Evolutionary conservation across 768 basidiomycete genomes (phyloP).

Genomic region (Serendipita sp.): DNA sequence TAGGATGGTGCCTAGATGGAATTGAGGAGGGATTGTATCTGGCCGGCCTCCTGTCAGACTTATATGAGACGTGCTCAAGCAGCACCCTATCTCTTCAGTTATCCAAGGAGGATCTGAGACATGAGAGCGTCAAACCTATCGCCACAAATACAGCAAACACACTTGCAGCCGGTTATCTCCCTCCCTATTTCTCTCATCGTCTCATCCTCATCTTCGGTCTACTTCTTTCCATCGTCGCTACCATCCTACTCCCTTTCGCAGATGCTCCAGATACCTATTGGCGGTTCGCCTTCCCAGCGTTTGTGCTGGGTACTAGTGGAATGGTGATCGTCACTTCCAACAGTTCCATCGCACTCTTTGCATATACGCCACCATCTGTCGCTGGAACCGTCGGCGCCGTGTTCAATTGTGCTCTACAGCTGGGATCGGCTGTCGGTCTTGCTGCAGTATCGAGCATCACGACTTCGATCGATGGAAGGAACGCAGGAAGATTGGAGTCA

Average conservation of each 20-base stretch:
- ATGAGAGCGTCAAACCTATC: no score
- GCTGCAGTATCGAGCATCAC: constrained; percentile 8
- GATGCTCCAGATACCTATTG: constrained; percentile 7
- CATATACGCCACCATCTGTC: constrained; percentile 8
- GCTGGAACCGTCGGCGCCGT: constrained; percentile 11
- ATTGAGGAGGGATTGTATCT: no score
- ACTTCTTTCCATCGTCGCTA: not conserved
- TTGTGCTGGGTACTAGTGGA: constrained; percentile 9
- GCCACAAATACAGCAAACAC: no score
- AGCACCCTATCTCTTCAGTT: no score
- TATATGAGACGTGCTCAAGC: no score
- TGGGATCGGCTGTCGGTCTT: constrained; percentile 7
- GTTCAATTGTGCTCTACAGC: constrained; percentile 10
- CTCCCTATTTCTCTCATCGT: no score
- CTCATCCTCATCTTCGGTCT: constrained; percentile 6
- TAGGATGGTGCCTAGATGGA: no score
- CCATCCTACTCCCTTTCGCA: constrained; percentile 8
- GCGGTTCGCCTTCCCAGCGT: constrained; percentile 10
- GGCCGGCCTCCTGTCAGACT: no score
- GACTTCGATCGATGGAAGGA: not conserved
- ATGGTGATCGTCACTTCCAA: not conserved
- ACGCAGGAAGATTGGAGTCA: not conserved
- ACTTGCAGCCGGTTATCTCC: no score
- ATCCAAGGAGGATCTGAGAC: no score
- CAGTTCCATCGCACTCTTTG: constrained; percentile 3